Evolutionary conservation across 805 yeast genomes (phyloP).

Genomic region (Nakazawaea ishiwadae): DNA sequence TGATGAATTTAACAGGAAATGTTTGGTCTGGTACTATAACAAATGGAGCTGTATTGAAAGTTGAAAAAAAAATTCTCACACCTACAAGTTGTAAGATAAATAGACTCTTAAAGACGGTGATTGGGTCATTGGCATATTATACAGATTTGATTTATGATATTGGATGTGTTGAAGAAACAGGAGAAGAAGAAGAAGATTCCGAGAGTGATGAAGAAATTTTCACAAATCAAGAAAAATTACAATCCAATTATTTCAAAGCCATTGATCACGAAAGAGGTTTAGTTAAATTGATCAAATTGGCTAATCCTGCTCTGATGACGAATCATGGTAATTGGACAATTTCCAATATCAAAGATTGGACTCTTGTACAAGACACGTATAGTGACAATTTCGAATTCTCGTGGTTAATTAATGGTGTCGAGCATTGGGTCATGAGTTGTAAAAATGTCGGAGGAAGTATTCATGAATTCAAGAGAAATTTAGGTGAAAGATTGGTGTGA

Average conservation of each 20-base stretch:
- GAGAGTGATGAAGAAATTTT: not conserved
- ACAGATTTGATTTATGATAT: slow-evolving; percentile 4
- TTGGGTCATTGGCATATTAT: not conserved
- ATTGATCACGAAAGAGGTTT: too few species aligned
- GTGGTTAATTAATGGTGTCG: not conserved
- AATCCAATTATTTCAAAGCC: too few species aligned
- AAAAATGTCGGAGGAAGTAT: not conserved
- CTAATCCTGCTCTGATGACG: not conserved
- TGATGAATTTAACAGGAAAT: not conserved
- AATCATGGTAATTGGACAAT: not conserved
- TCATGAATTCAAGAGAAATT: not conserved
- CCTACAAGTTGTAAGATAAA: too few species aligned
- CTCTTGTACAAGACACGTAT: not conserved
- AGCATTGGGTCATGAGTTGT: not conserved
- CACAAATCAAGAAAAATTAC: not conserved
- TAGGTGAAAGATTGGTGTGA: not conserved
- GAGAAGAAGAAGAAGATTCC: not conserved
- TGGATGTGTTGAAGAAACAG: slow-evolving; percentile 1
- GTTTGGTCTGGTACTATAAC: too few species aligned
- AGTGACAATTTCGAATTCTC: not conserved
- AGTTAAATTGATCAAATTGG: not conserved
- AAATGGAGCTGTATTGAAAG: not conserved
- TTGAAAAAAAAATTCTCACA: too few species aligned
- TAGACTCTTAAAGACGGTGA: not conserved
- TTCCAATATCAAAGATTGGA: not conserved